Base-by-base conservation (phyloP, 2,329 filamentous ascomycete species). In the Colletotrichum coccodes region DNA sequence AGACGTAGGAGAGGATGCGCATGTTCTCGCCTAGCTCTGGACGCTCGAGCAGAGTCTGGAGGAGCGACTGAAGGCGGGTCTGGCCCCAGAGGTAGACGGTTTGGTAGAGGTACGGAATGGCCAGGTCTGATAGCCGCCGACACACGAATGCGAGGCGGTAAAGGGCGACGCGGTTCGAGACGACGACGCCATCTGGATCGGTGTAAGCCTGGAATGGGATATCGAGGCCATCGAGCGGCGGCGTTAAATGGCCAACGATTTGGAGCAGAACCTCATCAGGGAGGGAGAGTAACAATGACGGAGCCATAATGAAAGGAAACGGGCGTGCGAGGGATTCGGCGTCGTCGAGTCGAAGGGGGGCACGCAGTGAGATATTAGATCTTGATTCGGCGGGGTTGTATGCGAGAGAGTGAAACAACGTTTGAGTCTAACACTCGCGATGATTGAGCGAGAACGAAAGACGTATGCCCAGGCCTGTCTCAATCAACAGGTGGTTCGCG, bases 71-170 rank as follows among this genome's bases (percentile, higher is more conserved):
- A 6, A 70, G 67, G 12, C 67, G 57, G 26, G 67, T 68, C 8
- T 65, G 67, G 5, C 67, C 67, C 67, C 67, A 70, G 23, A 70
- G 38, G 30, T 70, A 70, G 44, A 70, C 64, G 1, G 67, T 70
- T 18, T 54, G 62, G 57, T 70, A 70, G 8, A 70, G 64, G 11
- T 28, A 36, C 9, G 67, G 67, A 12, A 70, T 63, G 32, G 67
- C 67, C 9, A 70, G n/a, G n/a, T 63, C 50, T 9, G 67, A 70
- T 1, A 70, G 28, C 6, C 67, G 63, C 7, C 58, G 67, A 46
- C 63, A 70, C 30, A 70, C 63, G 4, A 70, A 68, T 9, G 63
- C 64, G 30, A 70, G 63, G n/a, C 57, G 67, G 32, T 58, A 63
- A 2, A 70, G 64, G 26, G 67, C 67, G 57, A 63, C 67, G 7